A percentile compares a stretch with the other conserved stretches of the same genome.
Evolutionary conservation across 495 filamentous ascomycete species (phyloP).

Genomic region (Hypoxylon cercidicola): DNA sequence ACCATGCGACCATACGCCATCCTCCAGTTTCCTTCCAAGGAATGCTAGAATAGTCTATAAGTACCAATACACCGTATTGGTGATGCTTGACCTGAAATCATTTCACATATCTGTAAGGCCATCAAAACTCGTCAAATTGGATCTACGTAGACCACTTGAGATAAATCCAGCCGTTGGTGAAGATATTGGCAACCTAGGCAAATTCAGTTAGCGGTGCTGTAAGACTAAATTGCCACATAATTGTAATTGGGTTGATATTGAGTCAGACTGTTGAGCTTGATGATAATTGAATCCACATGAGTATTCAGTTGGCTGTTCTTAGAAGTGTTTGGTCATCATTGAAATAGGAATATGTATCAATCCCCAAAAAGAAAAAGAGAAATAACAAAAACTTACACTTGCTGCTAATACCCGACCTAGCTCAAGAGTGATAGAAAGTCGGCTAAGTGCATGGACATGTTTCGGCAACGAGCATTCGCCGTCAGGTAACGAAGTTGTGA

Average conservation of each 20-base stretch:
- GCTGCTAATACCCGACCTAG: slow-evolving; percentile 1
- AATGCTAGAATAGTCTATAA: too few species aligned
- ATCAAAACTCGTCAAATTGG: background rate
- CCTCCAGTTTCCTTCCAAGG: too few species aligned
- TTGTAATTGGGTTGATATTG: slow-evolving; percentile 8
- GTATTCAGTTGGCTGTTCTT: slow-evolving; percentile 69
- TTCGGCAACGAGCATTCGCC: slow-evolving; percentile 9
- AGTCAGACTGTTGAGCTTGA: slow-evolving; percentile 73
- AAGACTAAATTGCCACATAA: background rate
- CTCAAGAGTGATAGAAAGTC: background rate
- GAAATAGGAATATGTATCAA: background rate
- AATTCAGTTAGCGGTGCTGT: slow-evolving; percentile 23
- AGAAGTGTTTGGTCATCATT: slow-evolving; percentile 64
- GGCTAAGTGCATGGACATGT: slow-evolving; percentile 12
- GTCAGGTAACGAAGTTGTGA: background rate
- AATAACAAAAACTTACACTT: slow-evolving; percentile 29
- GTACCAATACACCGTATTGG: too few species aligned
- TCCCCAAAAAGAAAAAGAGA: slow-evolving; percentile 1
- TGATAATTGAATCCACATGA: slow-evolving; percentile 62
- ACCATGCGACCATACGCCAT: too few species aligned
- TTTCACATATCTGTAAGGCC: too few species aligned
- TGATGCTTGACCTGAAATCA: too few species aligned
- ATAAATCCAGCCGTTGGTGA: background rate
- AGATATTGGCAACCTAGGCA: slow-evolving; percentile 8
- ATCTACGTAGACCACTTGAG: background rate